These are phyloP conservation scores for Podila verticillata DNA, from an alignment of 192 early-diverging fungal genomes.

Conservation along the genomic window DNA sequence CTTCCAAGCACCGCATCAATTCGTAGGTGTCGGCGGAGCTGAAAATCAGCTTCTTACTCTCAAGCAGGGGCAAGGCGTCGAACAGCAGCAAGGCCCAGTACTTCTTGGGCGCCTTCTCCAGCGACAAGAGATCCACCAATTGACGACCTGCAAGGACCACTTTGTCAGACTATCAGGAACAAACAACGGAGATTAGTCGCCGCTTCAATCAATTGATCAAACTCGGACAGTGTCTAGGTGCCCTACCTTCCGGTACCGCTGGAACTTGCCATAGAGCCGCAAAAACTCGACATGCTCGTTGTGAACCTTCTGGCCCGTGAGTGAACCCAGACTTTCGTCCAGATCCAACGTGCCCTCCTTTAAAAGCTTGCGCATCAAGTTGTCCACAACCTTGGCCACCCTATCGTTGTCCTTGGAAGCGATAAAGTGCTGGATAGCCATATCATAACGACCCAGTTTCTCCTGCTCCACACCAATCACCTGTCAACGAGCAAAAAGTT, in stretches of 20 bases:
- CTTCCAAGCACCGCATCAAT: conserved; percentile 74
- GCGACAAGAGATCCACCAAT: conserved; percentile 57
- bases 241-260: conserved; percentile 55
- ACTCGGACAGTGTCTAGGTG: not conserved
- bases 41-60: conserved; percentile 67
- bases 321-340: conserved; percentile 52
- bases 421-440: conserved; percentile 71
- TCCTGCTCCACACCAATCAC: conserved; percentile 60
- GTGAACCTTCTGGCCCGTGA: conserved; percentile 24
- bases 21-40: conserved; percentile 64
- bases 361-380: conserved; percentile 63
- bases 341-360: conserved; percentile 54
- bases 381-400: conserved; percentile 64
- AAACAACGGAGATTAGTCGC: not conserved
- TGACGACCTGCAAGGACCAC: conserved; percentile 49
- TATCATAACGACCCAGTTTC: conserved; percentile 62
- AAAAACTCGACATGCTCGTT: conserved; percentile 65
- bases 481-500: not conserved
- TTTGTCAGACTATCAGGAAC: conserved; percentile 16
- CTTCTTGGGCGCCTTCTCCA: conserved; percentile 60
- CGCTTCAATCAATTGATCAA: not conserved
- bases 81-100: conserved; percentile 62
- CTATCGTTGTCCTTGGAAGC: conserved; percentile 55
- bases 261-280: conserved; percentile 66
- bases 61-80: conserved; percentile 71